Conservation (phyloP, 2,329 filamentous ascomycete species). For the Septoria petroselini region DNA sequence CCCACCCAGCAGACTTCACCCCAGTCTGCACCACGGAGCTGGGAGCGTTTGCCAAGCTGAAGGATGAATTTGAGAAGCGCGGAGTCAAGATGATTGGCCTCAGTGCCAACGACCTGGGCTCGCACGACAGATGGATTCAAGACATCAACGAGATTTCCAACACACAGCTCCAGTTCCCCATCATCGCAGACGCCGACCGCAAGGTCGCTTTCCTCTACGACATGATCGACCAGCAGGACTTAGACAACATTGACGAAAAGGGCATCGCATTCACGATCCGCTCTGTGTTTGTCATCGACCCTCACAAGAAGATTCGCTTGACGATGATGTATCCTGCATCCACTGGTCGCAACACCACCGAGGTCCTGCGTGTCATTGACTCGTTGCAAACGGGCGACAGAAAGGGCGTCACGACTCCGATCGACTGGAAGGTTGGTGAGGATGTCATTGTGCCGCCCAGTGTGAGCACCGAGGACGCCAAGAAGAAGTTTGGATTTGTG, state of each 20-base stretch:
- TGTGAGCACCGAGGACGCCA: conserved; percentile 79
- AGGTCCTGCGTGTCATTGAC: conserved; percentile 59
- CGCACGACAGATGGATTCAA: conserved; percentile 84
- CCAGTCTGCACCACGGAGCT: conserved; percentile 96
- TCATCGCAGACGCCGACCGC: conserved; percentile 51
- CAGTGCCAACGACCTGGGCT: conserved; percentile 75
- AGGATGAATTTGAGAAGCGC: conserved; percentile 81
- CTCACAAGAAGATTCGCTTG: conserved; percentile 86
- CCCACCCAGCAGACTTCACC: conserved; percentile 83
- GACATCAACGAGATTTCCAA: conserved; percentile 57
- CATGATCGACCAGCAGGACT: conserved; percentile 43
- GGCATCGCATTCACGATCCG: conserved; percentile 87
- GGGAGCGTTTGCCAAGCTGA: conserved; percentile 84
- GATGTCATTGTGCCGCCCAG: conserved; percentile 88
- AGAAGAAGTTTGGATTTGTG: conserved; percentile 78
- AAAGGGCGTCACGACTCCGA: conserved; percentile 66
- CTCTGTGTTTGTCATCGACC: conserved; percentile 92
- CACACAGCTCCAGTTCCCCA: conserved; percentile 48
- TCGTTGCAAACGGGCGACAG: conserved; percentile 69
- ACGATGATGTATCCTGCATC: conserved; percentile 91
- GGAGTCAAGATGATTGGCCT: conserved; percentile 89
- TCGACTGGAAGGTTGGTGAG: conserved; percentile 85
- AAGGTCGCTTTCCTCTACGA: conserved; percentile 50
- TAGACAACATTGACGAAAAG: conserved; percentile 37
- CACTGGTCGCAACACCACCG: conserved; percentile 64